Base-by-base conservation (phyloP, 2,329 filamentous ascomycete species). In the Pyricularia grisea region DNA sequence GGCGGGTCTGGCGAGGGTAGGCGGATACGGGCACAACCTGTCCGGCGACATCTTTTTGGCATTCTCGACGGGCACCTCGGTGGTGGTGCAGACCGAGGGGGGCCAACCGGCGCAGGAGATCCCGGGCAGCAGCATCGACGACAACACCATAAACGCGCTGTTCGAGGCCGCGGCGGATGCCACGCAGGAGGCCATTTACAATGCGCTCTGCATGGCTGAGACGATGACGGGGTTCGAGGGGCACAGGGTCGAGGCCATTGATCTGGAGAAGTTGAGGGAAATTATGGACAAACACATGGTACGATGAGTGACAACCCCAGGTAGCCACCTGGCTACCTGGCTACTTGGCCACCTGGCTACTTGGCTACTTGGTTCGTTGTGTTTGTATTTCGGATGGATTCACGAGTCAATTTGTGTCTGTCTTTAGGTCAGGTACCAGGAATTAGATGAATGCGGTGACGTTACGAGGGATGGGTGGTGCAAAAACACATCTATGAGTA, bases 1-100 rank as follows among this genome's bases (percentile, higher is more conserved):
- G 0, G 83, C 90, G 1, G 88, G 89, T 0, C 75, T 91, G 0
- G 79, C 84, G 5, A 81, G 84, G 69, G 87, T 89, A 0, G 88
- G 88, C 2, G 86, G 87, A 1, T 85, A 86, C 70, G 88, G 87
- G 0, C 81, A 82, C 63, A 90, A 90, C 71, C 82, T 81, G 12
- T 90, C 87, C 0, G 89, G 88, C 0, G 88, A 91, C 70, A 86
- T 91, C 70, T 90, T 90, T 74, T 79, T 91, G 2, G 88, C 88
- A 4, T 86, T 91, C 70, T 90, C 87, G 9, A 91, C 88, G 0
- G 88, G 81, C 6, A 87, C 84, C n/a, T 58, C 65, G 10, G 80
- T 63, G 77, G 87, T 1, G 77, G 79, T 2, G 79, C 83, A 55
- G 76, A 78, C 20, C 69, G 71, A 50, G 68, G 70, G 42, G 9